Conservation (phyloP, 192 early-diverging fungal species). For the Backusella australiensis region DNA sequence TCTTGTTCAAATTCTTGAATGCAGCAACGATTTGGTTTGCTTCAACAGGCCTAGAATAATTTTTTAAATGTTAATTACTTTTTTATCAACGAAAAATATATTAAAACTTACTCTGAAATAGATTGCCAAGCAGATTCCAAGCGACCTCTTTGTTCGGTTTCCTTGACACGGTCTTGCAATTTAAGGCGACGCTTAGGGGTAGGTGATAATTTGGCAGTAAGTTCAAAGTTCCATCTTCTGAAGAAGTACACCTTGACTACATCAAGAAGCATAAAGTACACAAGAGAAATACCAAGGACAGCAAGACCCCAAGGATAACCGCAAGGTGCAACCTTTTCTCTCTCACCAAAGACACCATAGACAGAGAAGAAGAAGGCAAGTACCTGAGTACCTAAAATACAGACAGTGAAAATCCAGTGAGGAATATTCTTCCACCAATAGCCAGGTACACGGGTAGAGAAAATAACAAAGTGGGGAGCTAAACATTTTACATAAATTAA, state of each 20-base stretch:
- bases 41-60: conserved; percentile 17
- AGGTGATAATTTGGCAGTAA: conserved; percentile 79
- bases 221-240: conserved; percentile 78
- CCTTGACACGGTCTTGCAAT: conserved; percentile 43
- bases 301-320: conserved; percentile 65
- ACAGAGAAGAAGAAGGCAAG: conserved; percentile 78
- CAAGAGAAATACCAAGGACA: conserved; percentile 64
- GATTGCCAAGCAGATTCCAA: not conserved
- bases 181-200: conserved; percentile 52
- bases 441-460: conserved; percentile 73
- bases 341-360: conserved; percentile 52
- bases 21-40: conserved; percentile 23
- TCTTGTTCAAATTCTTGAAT: conserved; percentile 11
- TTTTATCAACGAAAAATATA: not conserved
- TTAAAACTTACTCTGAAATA: not conserved
- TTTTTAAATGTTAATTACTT: not conserved
- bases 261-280: conserved; percentile 76
- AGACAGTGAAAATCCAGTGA: conserved; percentile 61
- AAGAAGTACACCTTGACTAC: conserved; percentile 77
- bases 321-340: conserved; percentile 43
- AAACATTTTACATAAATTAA: not conserved
- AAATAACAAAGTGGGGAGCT: conserved; percentile 84
- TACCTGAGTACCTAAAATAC: conserved; percentile 79
- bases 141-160: conserved; percentile 16
- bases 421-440: conserved; percentile 82